phyloP scores from a whole-genome alignment of 192 early-diverging fungal species.

The Coemansia sp. region DNA sequence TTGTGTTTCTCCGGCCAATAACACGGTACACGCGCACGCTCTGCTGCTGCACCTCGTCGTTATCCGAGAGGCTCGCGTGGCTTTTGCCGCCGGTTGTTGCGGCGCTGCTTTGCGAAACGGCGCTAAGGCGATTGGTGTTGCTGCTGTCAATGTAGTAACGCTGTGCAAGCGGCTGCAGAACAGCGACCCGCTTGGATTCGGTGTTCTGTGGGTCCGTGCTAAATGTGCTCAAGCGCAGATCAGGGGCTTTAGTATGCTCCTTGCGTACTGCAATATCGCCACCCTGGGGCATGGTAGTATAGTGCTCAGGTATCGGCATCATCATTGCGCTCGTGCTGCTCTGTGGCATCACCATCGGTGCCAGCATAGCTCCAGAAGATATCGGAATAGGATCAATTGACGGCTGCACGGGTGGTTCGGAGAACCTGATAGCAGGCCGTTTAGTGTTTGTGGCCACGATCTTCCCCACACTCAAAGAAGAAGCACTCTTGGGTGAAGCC shows the following conservation, averaged over 20 bases:
- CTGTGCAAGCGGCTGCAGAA: slow-evolving; percentile 7
- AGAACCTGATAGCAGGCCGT: slow-evolving; percentile 1
- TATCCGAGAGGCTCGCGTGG: background rate
- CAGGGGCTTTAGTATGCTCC: background rate
- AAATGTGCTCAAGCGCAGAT: background rate
- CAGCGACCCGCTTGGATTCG: background rate
- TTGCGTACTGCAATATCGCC: background rate
- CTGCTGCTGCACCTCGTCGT: slow-evolving; percentile 7
- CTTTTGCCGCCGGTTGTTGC: background rate
- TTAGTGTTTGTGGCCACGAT: background rate
- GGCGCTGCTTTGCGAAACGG: background rate
- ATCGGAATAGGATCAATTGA: background rate
- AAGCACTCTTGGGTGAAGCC: background rate
- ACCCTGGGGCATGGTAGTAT: background rate
- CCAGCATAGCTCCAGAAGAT: background rate
- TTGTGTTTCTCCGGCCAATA: slow-evolving; percentile 23
- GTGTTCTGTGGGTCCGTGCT: background rate
- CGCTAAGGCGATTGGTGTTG: background rate
- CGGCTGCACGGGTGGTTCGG: slow-evolving; percentile 4
- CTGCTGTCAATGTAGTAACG: slow-evolving; percentile 1
- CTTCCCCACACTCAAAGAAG: background rate
- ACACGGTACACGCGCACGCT: slow-evolving; percentile 21
- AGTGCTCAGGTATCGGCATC: slow-evolving; percentile 4
- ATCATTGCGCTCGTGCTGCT: background rate
- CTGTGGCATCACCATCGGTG: background rate